Evolutionary conservation across 495 filamentous ascomycete genomes (phyloP), one percentile per base, ranked within the genome.

Genomic region (Aspergillus carlsbadensis): DNA sequence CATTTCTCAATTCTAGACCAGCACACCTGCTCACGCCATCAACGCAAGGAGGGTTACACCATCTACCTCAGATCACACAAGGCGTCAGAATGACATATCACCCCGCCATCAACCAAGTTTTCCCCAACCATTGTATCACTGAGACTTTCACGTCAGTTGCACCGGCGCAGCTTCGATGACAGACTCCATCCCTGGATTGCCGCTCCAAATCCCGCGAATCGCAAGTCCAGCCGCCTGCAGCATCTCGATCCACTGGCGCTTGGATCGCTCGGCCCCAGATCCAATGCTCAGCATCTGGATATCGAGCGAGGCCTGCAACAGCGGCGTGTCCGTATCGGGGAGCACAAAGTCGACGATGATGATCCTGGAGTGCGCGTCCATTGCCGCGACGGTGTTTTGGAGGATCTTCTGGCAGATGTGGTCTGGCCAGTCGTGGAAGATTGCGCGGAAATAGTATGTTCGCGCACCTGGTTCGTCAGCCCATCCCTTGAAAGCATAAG

Each of bases 401-500:
- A 78, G 50, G 22, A 78, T 70, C 50, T 69, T 45, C n/a, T 61
- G 61, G 35, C 72, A 75, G 24, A 72, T 63, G 4, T 65, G 17
- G 47, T 80, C 75, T 0, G 74, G 68, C 75, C 77, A 80, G 61
- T 78, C 71, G 39, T 78, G 74, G 59, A 77, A 74, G 33, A 80
- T 71, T 18, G 66, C 59, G n/a, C 75, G 70, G 52, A 76, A 73
- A 57, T 74, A 73, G 60, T 77, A 79, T 2, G 52, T 63, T 35
- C 63, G 61, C 5, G 76, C 76, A 8, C 68, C 72, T 67, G 36
- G 0, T 40, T 46, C 8, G 26, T 17, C 1, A 31, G 10, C 21
- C 29, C 11, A 11, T n/a, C n/a, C n/a, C n/a, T n/a, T n/a, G n/a
- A n/a, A n/a, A n/a, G n/a, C n/a, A 29, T 29, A 29, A 8, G 26